Evolutionary conservation across 2,329 filamentous ascomycete species (phyloP).

Genomic region (Fusarium abutilonis): DNA sequence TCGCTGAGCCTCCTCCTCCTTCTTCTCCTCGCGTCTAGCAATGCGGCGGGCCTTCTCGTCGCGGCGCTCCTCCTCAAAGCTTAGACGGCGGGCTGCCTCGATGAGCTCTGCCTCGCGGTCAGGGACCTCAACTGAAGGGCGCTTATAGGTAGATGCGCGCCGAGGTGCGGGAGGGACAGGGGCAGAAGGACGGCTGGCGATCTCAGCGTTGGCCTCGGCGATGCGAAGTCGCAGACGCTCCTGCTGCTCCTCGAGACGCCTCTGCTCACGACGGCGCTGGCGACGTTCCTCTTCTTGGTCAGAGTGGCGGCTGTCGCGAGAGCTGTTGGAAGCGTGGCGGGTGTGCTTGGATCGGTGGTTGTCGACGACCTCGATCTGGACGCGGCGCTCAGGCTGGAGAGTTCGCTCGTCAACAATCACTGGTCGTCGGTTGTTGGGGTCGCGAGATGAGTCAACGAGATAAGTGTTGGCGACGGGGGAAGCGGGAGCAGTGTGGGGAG

Average conservation of each 20-base stretch:
- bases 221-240: slow-evolving; percentile 50
- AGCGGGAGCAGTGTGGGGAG: slow-evolving; percentile 54
- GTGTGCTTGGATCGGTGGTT: slow-evolving; percentile 47
- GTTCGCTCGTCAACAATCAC: slow-evolving; percentile 54
- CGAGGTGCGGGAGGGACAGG: slow-evolving; percentile 42
- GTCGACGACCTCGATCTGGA: slow-evolving; percentile 54
- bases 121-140: slow-evolving; percentile 39
- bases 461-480: slow-evolving; percentile 50
- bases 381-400: slow-evolving; percentile 40
- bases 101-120: slow-evolving; percentile 49
- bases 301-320: slow-evolving; percentile 48
- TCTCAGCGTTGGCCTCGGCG: slow-evolving; percentile 55
- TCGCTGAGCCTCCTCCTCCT: slow-evolving; percentile 53
- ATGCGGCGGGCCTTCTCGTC: slow-evolving; percentile 46
- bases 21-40: slow-evolving; percentile 44
- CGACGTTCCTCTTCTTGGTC: slow-evolving; percentile 46
- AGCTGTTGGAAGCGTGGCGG: slow-evolving; percentile 52
- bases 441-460: slow-evolving; percentile 40
- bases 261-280: slow-evolving; percentile 43
- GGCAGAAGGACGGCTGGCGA: slow-evolving; percentile 51
- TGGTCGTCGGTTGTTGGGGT: slow-evolving; percentile 46
- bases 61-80: slow-evolving; percentile 48
- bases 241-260: slow-evolving; percentile 42
- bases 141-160: slow-evolving; percentile 40
- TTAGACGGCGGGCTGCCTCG: slow-evolving; percentile 48